Base-by-base conservation (phyloP, 2,329 filamentous ascomycete genomes). In the Pseudonectria foliicola region DNA sequence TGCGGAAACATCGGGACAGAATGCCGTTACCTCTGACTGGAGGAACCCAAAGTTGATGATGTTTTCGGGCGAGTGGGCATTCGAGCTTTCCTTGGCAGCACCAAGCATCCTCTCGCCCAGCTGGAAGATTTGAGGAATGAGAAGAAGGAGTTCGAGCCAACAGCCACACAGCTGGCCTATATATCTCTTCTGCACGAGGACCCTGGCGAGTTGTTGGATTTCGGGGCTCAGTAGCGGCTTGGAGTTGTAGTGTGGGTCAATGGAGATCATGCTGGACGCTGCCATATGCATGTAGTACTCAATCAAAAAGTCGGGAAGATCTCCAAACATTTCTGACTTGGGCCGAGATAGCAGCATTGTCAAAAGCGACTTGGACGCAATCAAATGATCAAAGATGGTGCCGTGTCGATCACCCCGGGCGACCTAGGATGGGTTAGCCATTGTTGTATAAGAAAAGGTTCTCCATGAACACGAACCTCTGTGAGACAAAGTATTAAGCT, bases 221-320 rank as follows among this genome's bases (percentile, higher is more conserved):
- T 54, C 45, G 0, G 50, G 50, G 28, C 52, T 59, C 10, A 62
- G 45, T 4, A 60, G 47, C 0, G 54, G 43, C n/a, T 58, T 52
- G 0, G 48, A 48, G 12, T 42, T 47, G 24, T 55, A 45, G n/a
- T 51, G 45, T 0, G 53, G 46, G 29, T 63, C 40, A 23, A 66
- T 61, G 1, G 67, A 67, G 29, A 70, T 65, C 59, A 70, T 67
- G 45, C 65, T 69, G 6, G 64, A 59, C 4, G 63, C 59, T 4
- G 63, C 60, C 29, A 65, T 68, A 47, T 70, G 67, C 39, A 66
- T 60, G 39, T 68, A 70, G 26, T 69, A 70, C 46, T 70, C 67
- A 29, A 68, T 58, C 3, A 70, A 57, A 32, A 69, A 69, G 18
- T 66, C 60, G 18, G 61, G 58, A 3, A 70, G 41, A 8, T 64